Evolutionary conservation across 2,329 filamentous ascomycete genomes (phyloP).

Genomic region (Botryotinia calthae): DNA sequence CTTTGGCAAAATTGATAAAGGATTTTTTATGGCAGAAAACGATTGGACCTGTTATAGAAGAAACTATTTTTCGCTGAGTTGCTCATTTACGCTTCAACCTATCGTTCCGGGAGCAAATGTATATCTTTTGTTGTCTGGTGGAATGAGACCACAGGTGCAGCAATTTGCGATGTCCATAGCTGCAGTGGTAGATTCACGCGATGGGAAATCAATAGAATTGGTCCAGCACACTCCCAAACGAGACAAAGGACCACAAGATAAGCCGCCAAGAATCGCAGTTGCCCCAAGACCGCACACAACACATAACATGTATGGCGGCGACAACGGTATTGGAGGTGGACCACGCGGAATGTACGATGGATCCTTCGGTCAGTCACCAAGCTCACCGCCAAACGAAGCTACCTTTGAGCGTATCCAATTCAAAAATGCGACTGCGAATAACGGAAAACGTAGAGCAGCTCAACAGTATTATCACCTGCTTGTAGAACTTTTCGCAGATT

Average conservation of each 20-base stretch:
- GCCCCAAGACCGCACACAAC: slow-evolving; percentile 35
- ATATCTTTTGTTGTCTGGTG: slow-evolving; percentile 33
- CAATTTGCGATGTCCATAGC: slow-evolving; percentile 65
- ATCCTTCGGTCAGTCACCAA: slow-evolving; percentile 31
- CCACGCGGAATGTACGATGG: slow-evolving; percentile 28
- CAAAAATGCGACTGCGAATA: slow-evolving; percentile 72
- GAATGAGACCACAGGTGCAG: slow-evolving; percentile 44
- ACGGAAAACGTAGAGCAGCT: slow-evolving; percentile 68
- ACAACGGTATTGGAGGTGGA: slow-evolving; percentile 27
- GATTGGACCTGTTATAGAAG: slow-evolving; percentile 74
- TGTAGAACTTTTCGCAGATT: slow-evolving; percentile 62
- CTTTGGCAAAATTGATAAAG: slow-evolving; percentile 67
- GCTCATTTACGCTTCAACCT: slow-evolving; percentile 58
- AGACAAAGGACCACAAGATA: slow-evolving; percentile 66
- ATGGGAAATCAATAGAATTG: slow-evolving; percentile 65
- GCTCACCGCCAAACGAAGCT: slow-evolving; percentile 36
- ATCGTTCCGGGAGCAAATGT: slow-evolving; percentile 45
- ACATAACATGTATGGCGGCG: slow-evolving; percentile 31
- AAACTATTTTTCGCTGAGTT: slow-evolving; percentile 69
- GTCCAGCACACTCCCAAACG: slow-evolving; percentile 74
- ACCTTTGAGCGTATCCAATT: slow-evolving; percentile 72
- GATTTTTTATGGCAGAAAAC: slow-evolving; percentile 63
- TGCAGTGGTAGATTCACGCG: slow-evolving; percentile 61
- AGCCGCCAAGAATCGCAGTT: slow-evolving; percentile 50
- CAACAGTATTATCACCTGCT: slow-evolving; percentile 73